Evolutionary conservation across 768 basidiomycete genomes (phyloP).

Genomic region (Mycena chlorophos): DNA sequence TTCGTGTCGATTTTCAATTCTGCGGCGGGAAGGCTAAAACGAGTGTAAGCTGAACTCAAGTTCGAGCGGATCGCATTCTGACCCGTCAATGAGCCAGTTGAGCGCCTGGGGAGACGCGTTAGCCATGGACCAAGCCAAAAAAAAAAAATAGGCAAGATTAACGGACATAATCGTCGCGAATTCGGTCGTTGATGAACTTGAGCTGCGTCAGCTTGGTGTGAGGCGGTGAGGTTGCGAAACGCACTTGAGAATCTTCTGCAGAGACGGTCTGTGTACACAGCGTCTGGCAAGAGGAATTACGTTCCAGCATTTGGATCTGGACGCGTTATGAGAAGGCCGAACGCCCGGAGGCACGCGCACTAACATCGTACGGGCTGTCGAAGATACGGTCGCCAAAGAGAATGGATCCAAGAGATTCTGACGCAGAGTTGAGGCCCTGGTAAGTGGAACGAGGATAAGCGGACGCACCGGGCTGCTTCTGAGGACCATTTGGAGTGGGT

Average conservation of each 20-base stretch:
- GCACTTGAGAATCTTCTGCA: constrained; percentile 72
- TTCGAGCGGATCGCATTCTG: constrained; percentile 93
- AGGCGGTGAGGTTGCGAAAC: too few species aligned
- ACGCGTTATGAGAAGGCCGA: not conserved
- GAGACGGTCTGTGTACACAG: constrained; percentile 67
- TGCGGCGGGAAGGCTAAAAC: not conserved
- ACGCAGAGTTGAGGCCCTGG: too few species aligned
- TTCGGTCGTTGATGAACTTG: constrained; percentile 88
- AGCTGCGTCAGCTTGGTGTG: too few species aligned
- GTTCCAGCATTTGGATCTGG: constrained; percentile 80
- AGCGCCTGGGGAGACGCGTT: constrained; percentile 39
- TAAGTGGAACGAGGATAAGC: too few species aligned
- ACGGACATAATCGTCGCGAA: constrained; percentile 78
- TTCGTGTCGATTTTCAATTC: constrained; percentile 33
- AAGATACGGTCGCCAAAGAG: constrained; percentile 97
- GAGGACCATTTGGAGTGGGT: constrained; percentile 66
- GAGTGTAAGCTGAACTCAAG: constrained; percentile 52
- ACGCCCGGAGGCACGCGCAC: constrained; percentile 25
- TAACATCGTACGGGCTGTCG: constrained; percentile 82
- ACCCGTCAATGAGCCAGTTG: constrained; percentile 93
- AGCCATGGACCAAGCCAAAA: not conserved
- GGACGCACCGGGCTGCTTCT: constrained; percentile 77
- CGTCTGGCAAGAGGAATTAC: constrained; percentile 71
- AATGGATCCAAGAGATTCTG: constrained; percentile 72
- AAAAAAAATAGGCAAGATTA: too few species aligned